Conservation (phyloP, 2,329 filamentous ascomycete genomes). For the Acrocalymma vagum region DNA sequence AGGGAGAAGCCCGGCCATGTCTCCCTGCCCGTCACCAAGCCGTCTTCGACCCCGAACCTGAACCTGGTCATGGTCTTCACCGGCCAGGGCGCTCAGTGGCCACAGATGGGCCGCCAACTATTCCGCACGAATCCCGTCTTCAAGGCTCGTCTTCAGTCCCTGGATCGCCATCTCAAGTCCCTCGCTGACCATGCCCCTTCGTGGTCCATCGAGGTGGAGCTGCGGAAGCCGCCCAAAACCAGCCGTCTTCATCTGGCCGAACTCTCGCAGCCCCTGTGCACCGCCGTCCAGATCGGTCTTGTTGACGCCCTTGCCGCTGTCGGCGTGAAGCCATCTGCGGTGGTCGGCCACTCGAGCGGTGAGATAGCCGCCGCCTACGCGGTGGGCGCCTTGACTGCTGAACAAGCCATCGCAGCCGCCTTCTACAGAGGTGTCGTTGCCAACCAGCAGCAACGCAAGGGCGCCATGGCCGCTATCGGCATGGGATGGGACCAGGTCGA, state of each 20-base stretch:
- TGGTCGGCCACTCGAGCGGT: constrained; percentile 51
- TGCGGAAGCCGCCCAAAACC: constrained; percentile 9
- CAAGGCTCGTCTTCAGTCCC: constrained; percentile 2
- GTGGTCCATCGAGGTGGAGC: constrained; percentile 20
- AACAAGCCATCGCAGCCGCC: constrained; percentile 26
- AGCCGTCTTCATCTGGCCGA: constrained; percentile 20
- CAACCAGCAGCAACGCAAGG: constrained; percentile 1
- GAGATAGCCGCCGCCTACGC: constrained; percentile 53
- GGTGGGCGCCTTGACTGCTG: constrained; percentile 29
- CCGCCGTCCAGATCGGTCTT: constrained; percentile 29
- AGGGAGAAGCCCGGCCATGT: neutral
- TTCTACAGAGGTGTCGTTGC: constrained; percentile 20
- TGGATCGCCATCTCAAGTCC: constrained; percentile 12
- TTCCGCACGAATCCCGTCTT: constrained; percentile 8
- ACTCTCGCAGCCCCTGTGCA: constrained; percentile 30
- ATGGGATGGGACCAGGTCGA: constrained; percentile 8
- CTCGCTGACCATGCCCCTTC: neutral
- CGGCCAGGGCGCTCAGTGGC: constrained; percentile 35
- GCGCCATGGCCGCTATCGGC: constrained; percentile 23
- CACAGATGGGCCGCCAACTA: constrained; percentile 20
- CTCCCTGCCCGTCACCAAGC: neutral
- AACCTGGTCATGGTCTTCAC: constrained; percentile 29
- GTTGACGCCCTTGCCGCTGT: constrained; percentile 15
- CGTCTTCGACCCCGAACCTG: neutral
- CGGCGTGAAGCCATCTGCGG: constrained; percentile 20